Conservation (phyloP, 768 basidiomycete species). For the Harrya chromipes region DNA sequence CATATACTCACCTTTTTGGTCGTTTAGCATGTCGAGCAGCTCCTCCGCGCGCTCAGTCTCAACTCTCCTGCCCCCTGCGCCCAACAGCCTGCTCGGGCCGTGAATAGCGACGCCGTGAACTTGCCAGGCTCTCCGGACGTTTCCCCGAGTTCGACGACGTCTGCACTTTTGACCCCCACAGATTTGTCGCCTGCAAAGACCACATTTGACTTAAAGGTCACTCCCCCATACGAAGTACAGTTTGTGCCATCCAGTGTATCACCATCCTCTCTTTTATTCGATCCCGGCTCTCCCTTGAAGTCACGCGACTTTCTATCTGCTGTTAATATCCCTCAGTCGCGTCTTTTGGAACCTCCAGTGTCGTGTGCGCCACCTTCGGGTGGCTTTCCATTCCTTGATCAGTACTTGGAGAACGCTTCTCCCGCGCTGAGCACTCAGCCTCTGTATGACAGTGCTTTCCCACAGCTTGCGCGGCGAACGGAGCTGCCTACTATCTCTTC, state of each 20-base stretch:
- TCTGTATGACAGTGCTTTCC: slow-evolving; percentile 32
- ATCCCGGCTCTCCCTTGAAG: slow-evolving; percentile 40
- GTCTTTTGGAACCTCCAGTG: slow-evolving; percentile 18
- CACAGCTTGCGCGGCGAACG: slow-evolving; percentile 22
- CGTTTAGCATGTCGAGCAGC: slow-evolving; percentile 72
- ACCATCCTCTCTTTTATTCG: slow-evolving; percentile 43
- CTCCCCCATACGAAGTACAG: slow-evolving; percentile 49
- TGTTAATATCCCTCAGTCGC: slow-evolving; percentile 23
- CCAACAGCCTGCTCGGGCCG: slow-evolving; percentile 41
- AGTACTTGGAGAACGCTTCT: slow-evolving; percentile 45
- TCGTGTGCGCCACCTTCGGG: slow-evolving; percentile 21
- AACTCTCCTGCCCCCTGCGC: slow-evolving; percentile 63
- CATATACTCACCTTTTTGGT: slow-evolving; percentile 29
- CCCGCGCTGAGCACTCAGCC: slow-evolving; percentile 37
- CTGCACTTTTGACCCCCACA: slow-evolving; percentile 69
- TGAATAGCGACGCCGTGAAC: slow-evolving; percentile 40
- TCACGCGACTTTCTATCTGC: slow-evolving; percentile 30
- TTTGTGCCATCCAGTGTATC: slow-evolving; percentile 24
- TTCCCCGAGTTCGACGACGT: slow-evolving; percentile 69
- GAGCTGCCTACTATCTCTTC: slow-evolving; percentile 14
- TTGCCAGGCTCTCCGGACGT: slow-evolving; percentile 60
- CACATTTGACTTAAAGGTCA: slow-evolving; percentile 54
- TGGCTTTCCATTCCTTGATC: slow-evolving; percentile 48
- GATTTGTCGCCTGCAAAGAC: slow-evolving; percentile 65
- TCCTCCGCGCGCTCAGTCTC: slow-evolving; percentile 75